Base-by-base conservation (phyloP, 345 rosid genomes). In the Salix koriyanagi region DNA sequence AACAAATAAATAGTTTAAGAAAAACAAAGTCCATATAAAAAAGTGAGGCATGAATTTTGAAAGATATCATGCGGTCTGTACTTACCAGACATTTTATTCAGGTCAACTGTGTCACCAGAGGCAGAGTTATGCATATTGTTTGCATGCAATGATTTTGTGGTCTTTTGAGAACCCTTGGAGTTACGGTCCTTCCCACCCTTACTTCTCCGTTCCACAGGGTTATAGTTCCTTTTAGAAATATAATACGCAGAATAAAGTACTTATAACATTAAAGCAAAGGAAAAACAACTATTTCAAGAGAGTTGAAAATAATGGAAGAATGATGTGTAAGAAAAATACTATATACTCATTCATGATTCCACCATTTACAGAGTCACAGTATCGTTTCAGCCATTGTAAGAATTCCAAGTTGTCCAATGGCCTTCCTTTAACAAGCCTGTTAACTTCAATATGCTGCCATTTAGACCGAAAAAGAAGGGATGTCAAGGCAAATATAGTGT, bases 331-430 rank as follows among this genome's bases (percentile, higher is more conserved):
- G n/a, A 46, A 60, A 54, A 46, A 50, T 76, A 65, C 67, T 44
- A 70, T 81, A 44, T 88, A 95, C 99, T 95, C 97, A 25, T 93
- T 95, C 96, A 93, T 88, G 60, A 92, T 92, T 86, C 99, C 99
- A 41, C 98, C 97, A 81, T 96, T 96, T 4, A 93, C 83, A 52
- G 99, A 93, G 86, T 96, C 99, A 77, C 99, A 96, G 74, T 92
- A 93, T 15, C 97, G 90, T 83, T 92, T 96, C 72, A 96, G 87
- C 99, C 99, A 96, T 65, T 96, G 99, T 65, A 93, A 82, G 84
- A 93, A 93, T 89, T 96, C 99, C 93, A 96, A 87, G 83, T 96
- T 96, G 91, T 96, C 98, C 88, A 96, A 81, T 70, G 98, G 94
- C 48, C 97, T 85, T 61, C 96, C 97, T 85, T 96, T 96, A 64